These are phyloP conservation scores for Metroxylon sagu DNA, from an alignment of 176 grass and related monocot genomes.

Conservation along the genomic window DNA sequence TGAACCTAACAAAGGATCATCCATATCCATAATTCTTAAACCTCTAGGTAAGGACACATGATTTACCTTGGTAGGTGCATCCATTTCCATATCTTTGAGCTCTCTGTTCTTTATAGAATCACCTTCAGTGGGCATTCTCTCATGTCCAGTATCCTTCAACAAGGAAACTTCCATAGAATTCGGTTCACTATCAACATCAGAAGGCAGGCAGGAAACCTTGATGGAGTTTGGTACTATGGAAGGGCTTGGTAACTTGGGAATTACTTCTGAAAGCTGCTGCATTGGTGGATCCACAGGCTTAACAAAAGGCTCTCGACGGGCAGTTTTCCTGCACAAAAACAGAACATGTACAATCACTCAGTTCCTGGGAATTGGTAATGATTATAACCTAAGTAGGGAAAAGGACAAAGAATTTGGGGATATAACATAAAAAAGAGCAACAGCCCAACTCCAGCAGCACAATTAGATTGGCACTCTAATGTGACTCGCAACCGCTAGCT, in stretches of 20 bases:
- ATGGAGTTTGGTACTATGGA: not conserved
- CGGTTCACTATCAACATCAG: conserved; percentile 17
- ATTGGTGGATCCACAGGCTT: conserved; percentile 9
- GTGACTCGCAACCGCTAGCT: too few species aligned
- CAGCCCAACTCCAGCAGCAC: too few species aligned
- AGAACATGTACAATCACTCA: too few species aligned
- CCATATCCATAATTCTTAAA: conserved; percentile 9
- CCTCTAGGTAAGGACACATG: conserved; percentile 3
- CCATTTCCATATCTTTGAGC: conserved; percentile 13
- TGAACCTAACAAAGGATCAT: conserved; percentile 19
- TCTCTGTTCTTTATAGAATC: not conserved
- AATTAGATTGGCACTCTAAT: too few species aligned
- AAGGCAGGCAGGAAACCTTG: conserved; percentile 7
- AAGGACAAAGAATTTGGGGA: too few species aligned
- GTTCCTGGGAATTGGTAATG: too few species aligned
- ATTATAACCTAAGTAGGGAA: too few species aligned
- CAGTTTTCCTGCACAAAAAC: conserved; percentile 30
- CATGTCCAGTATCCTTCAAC: conserved; percentile 22
- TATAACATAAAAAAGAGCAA: too few species aligned
- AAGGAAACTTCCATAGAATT: conserved; percentile 23
- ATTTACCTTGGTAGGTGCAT: conserved; percentile 13
- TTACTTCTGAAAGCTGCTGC: not conserved
- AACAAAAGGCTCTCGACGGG: conserved; percentile 25
- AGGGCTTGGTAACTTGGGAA: not conserved
- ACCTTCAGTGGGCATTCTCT: conserved; percentile 2